phyloP scores from a whole-genome alignment of 768 basidiomycete genomes.

The Leccinum subtestaceum region DNA sequence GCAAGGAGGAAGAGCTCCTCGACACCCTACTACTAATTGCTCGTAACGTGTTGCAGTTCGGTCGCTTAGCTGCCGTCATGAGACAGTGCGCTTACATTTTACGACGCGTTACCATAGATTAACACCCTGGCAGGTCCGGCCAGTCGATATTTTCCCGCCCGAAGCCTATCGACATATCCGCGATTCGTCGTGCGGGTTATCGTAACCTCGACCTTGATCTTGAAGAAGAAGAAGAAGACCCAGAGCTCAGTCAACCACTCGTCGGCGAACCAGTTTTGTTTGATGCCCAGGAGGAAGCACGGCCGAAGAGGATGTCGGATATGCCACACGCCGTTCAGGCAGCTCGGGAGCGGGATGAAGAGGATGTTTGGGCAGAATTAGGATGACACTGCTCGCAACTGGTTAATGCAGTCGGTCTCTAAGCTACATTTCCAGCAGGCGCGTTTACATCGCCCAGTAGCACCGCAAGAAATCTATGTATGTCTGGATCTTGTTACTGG shows the following conservation, averaged over 20 bases:
- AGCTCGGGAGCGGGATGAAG: constrained; percentile 53
- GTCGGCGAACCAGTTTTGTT: constrained; percentile 62
- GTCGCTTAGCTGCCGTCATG: constrained; percentile 66
- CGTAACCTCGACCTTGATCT: constrained; percentile 66
- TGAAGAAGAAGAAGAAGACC: constrained; percentile 58
- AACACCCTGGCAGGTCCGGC: constrained; percentile 56
- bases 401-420: not conserved
- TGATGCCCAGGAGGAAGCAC: constrained; percentile 47
- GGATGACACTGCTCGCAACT: constrained; percentile 32
- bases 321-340: constrained; percentile 63
- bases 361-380: constrained; percentile 72
- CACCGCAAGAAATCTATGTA: too few species aligned
- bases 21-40: constrained; percentile 91
- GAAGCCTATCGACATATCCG: constrained; percentile 80
- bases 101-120: constrained; percentile 2
- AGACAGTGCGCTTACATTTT: constrained; percentile 39
- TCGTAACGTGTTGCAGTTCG: constrained; percentile 90
- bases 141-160: constrained; percentile 87
- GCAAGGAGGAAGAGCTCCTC: constrained; percentile 90
- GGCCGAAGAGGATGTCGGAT: constrained; percentile 36
- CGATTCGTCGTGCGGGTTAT: constrained; percentile 63
- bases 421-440: too few species aligned
- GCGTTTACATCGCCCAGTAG: too few species aligned
- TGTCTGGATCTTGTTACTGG: too few species aligned
- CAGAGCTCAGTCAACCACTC: constrained; percentile 54